These are phyloP conservation scores for Cladosporium sp. DNA, from an alignment of 2,329 filamentous ascomycete species.

Conservation along the genomic window DNA sequence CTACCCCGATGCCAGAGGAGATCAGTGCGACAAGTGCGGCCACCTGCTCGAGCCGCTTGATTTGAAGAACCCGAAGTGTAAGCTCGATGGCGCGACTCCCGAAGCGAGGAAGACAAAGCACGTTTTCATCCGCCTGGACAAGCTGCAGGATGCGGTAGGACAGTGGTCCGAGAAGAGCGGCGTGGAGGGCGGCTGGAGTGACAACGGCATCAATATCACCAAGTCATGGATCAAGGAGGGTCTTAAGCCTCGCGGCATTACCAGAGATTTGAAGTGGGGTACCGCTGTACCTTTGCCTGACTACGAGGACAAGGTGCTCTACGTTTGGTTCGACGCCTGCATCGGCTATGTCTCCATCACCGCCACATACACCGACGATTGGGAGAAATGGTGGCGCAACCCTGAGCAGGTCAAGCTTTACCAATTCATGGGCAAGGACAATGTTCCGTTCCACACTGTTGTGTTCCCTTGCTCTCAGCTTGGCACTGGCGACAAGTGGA, in stretches of 20 bases:
- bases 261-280: constrained; percentile 89
- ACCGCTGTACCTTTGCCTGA: constrained; percentile 55
- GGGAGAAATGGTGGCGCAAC: constrained; percentile 93
- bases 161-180: constrained; percentile 72
- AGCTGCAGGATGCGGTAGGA: constrained; percentile 70
- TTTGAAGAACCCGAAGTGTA: constrained; percentile 81
- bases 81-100: constrained; percentile 79
- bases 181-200: constrained; percentile 69
- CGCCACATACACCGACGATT: constrained; percentile 79
- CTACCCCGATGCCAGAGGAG: constrained; percentile 49
- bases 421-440: constrained; percentile 95
- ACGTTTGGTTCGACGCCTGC: constrained; percentile 90
- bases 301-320: constrained; percentile 76
- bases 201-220: constrained; percentile 71
- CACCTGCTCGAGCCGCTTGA: constrained; percentile 46
- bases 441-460: constrained; percentile 81
- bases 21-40: constrained; percentile 51
- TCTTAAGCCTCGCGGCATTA: constrained; percentile 81
- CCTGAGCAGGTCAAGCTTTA: constrained; percentile 83
- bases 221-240: constrained; percentile 79
- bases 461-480: constrained; percentile 87
- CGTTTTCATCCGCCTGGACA: constrained; percentile 81
- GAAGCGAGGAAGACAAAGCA: constrained; percentile 81
- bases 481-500: constrained; percentile 81
- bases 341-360: constrained; percentile 96